Conservation (phyloP, 2,329 filamentous ascomycete species). For the Conoideocrella luteorostrata region DNA sequence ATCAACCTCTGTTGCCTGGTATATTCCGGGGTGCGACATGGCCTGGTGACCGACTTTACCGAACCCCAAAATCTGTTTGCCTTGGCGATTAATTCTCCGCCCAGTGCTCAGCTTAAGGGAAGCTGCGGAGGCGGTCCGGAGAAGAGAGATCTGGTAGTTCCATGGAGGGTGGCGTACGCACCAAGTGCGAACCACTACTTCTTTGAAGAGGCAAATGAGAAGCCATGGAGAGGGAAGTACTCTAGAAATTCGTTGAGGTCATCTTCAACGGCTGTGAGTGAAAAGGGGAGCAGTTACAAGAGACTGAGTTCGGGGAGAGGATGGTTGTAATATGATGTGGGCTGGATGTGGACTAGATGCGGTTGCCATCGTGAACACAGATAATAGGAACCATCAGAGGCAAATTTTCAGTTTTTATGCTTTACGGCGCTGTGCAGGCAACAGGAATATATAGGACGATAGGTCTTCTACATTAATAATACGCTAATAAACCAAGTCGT, state of each 20-base stretch:
- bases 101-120: slow-evolving; percentile 29
- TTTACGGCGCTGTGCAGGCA: no score
- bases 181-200: slow-evolving; percentile 35
- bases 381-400: no score
- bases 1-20: slow-evolving; percentile 60
- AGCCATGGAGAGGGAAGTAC: slow-evolving; percentile 21
- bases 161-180: slow-evolving; percentile 35
- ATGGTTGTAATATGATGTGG: slow-evolving; percentile 17
- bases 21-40: slow-evolving; percentile 50
- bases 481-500: no score
- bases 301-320: slow-evolving; percentile 19
- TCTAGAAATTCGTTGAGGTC: slow-evolving; percentile 23
- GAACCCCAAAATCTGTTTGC: slow-evolving; percentile 72
- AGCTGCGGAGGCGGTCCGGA: slow-evolving; percentile 32
- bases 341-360: slow-evolving; percentile 1
- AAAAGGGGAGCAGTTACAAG: slow-evolving; percentile 19
- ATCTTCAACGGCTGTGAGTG: slow-evolving; percentile 13
- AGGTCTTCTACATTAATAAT: no score
- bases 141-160: slow-evolving; percentile 30
- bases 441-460: no score
- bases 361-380: no score
- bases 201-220: slow-evolving; percentile 30
- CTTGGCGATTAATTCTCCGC: slow-evolving; percentile 57
- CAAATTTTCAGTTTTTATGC: no score
- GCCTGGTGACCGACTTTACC: slow-evolving; percentile 70